Conservation (phyloP, 2,329 filamentous ascomycete species). For the Rhinocladiella mackenziei region DNA sequence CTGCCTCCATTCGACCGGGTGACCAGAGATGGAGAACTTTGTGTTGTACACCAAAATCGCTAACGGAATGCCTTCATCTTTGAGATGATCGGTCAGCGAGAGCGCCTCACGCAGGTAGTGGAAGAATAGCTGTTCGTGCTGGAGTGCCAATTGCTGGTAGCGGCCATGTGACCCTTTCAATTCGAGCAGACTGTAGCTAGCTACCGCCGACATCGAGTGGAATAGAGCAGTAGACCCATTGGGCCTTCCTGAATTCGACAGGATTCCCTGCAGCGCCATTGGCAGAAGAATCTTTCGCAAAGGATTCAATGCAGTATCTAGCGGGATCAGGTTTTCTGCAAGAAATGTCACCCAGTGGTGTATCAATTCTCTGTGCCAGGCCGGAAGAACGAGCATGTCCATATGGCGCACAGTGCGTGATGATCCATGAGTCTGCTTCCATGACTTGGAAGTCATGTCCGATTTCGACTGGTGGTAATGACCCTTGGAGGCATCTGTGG, state of each 20-base stretch:
- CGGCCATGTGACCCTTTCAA: no score
- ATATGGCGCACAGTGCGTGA: no score
- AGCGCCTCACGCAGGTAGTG: conserved; percentile 36
- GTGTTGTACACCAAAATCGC: no score
- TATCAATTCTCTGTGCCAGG: conserved; percentile 27
- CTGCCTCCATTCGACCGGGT: no score
- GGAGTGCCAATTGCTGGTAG: conserved; percentile 33
- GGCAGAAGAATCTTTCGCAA: conserved; percentile 32
- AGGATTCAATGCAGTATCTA: conserved; percentile 32
- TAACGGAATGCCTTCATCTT: no score
- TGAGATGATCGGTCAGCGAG: no score
- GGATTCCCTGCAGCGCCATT: conserved; percentile 21
- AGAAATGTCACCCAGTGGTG: conserved; percentile 35
- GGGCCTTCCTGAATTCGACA: conserved; percentile 17
- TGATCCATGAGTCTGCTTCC: no score
- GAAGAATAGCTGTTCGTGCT: no score
- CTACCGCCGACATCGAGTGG: conserved; percentile 33
- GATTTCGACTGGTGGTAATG: no score
- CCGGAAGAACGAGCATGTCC: conserved; percentile 17
- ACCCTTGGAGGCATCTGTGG: no score
- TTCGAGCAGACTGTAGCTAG: conserved; percentile 33
- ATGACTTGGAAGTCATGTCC: no score
- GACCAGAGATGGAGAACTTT: no score
- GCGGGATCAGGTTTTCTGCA: conserved; percentile 32
- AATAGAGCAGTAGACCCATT: conserved; percentile 33